Percentiles rank a stretch among this genome's conserved stretches.
Conservation (phyloP, 306 rosid genomes). For the Purshia tridentata region DNA sequence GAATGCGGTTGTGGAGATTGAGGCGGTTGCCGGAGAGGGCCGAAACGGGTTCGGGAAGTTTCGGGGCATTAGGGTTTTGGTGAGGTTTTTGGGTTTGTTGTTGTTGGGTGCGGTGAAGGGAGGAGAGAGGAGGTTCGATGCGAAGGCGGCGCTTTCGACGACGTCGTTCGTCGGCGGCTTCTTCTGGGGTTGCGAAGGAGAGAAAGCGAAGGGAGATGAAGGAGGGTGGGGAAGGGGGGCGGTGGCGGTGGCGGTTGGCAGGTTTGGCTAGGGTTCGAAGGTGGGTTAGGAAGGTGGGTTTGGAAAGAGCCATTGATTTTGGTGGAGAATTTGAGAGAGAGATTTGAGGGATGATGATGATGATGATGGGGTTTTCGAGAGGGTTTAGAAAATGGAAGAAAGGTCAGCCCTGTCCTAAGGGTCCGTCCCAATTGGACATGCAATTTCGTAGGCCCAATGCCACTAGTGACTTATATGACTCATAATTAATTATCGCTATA, state of each 20-base stretch:
- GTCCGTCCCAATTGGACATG: too few relatives aligned
- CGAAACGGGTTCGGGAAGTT: constrained; percentile 77
- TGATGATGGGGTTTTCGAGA: not conserved
- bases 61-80: constrained; percentile 77
- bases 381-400: constrained; percentile 5
- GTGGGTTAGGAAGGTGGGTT: constrained; percentile 50
- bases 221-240: constrained; percentile 21
- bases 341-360: too few relatives aligned
- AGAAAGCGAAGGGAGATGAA: constrained; percentile 51
- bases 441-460: too few relatives aligned
- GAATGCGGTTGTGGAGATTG: constrained; percentile 74
- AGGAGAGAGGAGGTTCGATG: constrained; percentile 86
- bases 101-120: constrained; percentile 64
- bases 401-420: not conserved
- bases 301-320: constrained; percentile 66
- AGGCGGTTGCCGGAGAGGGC: constrained; percentile 80
- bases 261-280: constrained; percentile 45
- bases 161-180: constrained; percentile 97
- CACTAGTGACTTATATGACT: too few relatives aligned
- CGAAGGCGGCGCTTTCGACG: constrained; percentile 96
- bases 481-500: too few relatives aligned
- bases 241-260: constrained; percentile 22
- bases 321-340: not conserved
- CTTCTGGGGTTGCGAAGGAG: constrained; percentile 86
- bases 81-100: constrained; percentile 34